A percentile compares a stretch with the other conserved stretches of the same genome.
Evolutionary conservation across 192 early-diverging fungal genomes (phyloP).

Genomic region (Jimgerdemannia lactiflua): DNA sequence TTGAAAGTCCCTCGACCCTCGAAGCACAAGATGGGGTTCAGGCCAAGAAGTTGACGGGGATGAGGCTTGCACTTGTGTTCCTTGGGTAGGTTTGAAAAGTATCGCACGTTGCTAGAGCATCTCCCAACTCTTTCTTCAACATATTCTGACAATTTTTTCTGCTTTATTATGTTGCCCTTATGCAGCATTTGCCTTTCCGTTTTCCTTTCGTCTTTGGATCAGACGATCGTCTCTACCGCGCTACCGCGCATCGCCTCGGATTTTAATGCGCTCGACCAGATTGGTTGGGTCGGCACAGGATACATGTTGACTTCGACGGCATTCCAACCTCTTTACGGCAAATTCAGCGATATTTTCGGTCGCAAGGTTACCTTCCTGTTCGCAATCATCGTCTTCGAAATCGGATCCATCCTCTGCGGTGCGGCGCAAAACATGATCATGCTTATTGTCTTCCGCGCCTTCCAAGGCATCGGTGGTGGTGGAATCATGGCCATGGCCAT

Average conservation of each 20-base stretch:
- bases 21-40: background rate
- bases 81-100: conserved; percentile 1
- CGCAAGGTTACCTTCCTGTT: conserved; percentile 66
- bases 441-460: conserved; percentile 65
- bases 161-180: conserved; percentile 37
- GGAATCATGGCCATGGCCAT: conserved; percentile 60
- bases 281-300: conserved; percentile 67
- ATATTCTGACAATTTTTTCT: background rate
- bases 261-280: conserved; percentile 58
- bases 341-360: conserved; percentile 78
- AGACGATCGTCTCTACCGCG: conserved; percentile 80
- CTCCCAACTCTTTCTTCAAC: too few relatives aligned
- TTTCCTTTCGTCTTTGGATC: conserved; percentile 74
- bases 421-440: conserved; percentile 48
- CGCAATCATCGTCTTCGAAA: conserved; percentile 72
- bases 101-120: too few relatives aligned
- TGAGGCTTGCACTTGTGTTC: conserved; percentile 10
- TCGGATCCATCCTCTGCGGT: conserved; percentile 79
- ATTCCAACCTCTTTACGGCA: conserved; percentile 66
- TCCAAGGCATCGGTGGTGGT: conserved; percentile 84
- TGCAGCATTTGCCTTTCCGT: conserved; percentile 38
- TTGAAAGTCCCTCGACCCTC: background rate
- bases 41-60: background rate
- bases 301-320: conserved; percentile 1
- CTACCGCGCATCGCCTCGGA: conserved; percentile 68